Percentiles rank a stretch among this genome's conserved stretches.
Evolutionary conservation across 2,329 filamentous ascomycete species (phyloP).

Genomic region (Alternaria atra): DNA sequence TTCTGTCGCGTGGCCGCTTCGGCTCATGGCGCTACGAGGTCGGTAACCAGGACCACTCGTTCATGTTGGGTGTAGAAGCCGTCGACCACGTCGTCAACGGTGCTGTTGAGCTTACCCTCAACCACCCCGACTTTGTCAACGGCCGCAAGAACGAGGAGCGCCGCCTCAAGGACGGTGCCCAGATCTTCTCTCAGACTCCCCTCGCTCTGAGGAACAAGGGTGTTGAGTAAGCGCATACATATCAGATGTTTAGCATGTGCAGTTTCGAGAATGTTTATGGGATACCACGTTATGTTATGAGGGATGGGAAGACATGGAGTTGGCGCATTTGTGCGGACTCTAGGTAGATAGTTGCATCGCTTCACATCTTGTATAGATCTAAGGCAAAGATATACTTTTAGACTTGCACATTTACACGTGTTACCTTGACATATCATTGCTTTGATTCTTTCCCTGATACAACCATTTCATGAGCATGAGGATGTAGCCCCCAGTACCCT

Average conservation of each 20-base stretch:
- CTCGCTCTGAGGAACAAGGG: slow-evolving; percentile 40
- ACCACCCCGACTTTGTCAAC: slow-evolving; percentile 98
- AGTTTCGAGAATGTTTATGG: slow-evolving; percentile 18
- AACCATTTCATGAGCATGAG: background rate
- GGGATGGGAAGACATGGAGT: slow-evolving; percentile 13
- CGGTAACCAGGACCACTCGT: slow-evolving; percentile 96
- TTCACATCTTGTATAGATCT: slow-evolving; percentile 1
- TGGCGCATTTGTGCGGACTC: slow-evolving; percentile 9
- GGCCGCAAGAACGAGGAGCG: slow-evolving; percentile 72
- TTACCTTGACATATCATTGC: background rate
- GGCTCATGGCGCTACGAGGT: slow-evolving; percentile 98
- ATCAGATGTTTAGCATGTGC: slow-evolving; percentile 22
- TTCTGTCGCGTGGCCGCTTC: slow-evolving; percentile 95
- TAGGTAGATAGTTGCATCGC: slow-evolving; percentile 15
- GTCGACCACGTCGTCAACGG: slow-evolving; percentile 90
- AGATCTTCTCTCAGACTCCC: slow-evolving; percentile 61
- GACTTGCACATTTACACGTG: background rate
- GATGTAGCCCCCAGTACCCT: background rate
- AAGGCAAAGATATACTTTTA: background rate
- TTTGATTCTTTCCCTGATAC: background rate
- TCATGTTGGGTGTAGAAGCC: slow-evolving; percentile 96
- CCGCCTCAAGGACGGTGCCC: slow-evolving; percentile 68
- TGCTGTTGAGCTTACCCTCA: slow-evolving; percentile 88
- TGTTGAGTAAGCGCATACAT: slow-evolving; percentile 26
- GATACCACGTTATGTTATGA: slow-evolving; percentile 26